phyloP scores from a whole-genome alignment of 1,284 basidiomycete species.

The Hemileia vastatrix region DNA sequence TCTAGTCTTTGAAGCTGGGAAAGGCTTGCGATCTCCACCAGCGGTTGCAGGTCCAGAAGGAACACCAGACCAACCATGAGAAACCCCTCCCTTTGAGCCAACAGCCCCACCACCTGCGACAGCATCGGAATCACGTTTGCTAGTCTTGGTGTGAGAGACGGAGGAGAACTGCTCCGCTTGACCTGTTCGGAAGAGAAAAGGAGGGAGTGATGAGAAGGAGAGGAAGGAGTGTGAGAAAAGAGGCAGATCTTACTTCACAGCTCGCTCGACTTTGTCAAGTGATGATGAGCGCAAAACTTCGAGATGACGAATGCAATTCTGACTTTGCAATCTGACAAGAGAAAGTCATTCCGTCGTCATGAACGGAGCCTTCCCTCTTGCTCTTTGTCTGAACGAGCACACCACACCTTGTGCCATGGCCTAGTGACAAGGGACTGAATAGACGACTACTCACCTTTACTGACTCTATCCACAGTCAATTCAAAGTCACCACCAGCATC shows the following conservation, averaged over 20 bases:
- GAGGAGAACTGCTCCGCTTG: conserved; percentile 71
- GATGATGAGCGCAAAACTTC: conserved; percentile 2
- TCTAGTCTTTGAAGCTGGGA: background rate
- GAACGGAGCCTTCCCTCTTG: conserved; percentile 11
- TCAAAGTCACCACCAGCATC: conserved; percentile 66
- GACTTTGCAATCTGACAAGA: conserved; percentile 19
- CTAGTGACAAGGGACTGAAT: too few species aligned
- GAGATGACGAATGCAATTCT: conserved; percentile 22
- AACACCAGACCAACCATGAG: background rate
- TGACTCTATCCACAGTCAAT: conserved; percentile 63
- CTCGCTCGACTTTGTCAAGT: conserved; percentile 5
- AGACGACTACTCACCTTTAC: conserved; percentile 54
- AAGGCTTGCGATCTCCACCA: background rate
- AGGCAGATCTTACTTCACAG: conserved; percentile 9
- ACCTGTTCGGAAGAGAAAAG: conserved; percentile 49
- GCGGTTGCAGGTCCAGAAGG: background rate
- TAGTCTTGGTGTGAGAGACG: conserved; percentile 77
- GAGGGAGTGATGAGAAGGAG: background rate
- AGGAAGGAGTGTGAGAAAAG: conserved; percentile 12
- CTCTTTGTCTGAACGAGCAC: conserved; percentile 23
- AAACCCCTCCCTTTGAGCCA: background rate
- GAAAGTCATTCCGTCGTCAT: conserved; percentile 24
- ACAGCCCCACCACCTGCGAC: background rate
- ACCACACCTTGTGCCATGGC: conserved; percentile 1
- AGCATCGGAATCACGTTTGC: background rate